Evolutionary conservation across 306 rosid genomes (phyloP), one percentile per base, ranked within the genome.

Genomic region (Lupinus albus): DNA sequence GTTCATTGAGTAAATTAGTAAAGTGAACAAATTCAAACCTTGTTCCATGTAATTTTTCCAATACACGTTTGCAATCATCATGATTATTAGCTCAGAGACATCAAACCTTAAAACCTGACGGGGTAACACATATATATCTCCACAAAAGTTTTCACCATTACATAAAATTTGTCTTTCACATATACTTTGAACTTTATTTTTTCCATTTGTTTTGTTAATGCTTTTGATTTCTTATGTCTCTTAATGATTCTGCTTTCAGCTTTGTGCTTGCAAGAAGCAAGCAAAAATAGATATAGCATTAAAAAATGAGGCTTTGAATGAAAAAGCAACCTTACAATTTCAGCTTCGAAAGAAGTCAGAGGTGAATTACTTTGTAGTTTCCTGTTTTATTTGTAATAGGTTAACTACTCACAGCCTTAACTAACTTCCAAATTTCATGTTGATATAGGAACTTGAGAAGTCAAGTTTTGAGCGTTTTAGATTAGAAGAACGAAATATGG

Each of bases 401-500:
- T 50, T 60, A 6, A 36, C 32, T 16, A 33, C 18, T 21, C 25
- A 18, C 30, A 36, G 9, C 54, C 32, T 28, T 46, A 15, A 28
- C 35, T 20, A 70, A 75, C 32, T 42, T 67, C 12, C 41, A 1
- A 32, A 7, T 61, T 65, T 62, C 64, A 46, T 70, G 48, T 16
- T 64, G 70, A 33, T 13, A 11, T 52, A 89, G 98, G 98, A 84
- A 70, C 86, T 88, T 56, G 86, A 84, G 74, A 88, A 82, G 79
- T 83, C 91, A 48, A 83, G 78, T 60, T 48, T 63, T 68, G 87
- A 83, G 71, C 71, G 88, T 73, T 73, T 56, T 66, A 80, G 83
- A 78, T 76, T 89, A 77, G 75, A 86, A 71, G 91, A 86, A 61
- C 83, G 79, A 77, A 93, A 86, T 63, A 89, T 88, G 91, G 86